phyloP scores from a whole-genome alignment of 306 rosid species.

The barrel medic (Medicago truncatula) region MtrunA17r5.0-ANR NC_053043.1:17228001-17228500 shows the following conservation, averaged over 20 bases:
- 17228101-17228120: constrained; percentile 1
- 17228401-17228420: constrained; percentile 53
- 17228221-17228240: constrained; percentile 97
- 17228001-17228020: constrained; percentile 3
- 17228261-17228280: constrained; percentile 34
- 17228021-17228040: background rate
- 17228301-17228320: constrained; percentile 16
- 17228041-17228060: constrained; percentile 7
- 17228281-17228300: constrained; percentile 1
- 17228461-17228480: constrained; percentile 13
- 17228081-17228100: constrained; percentile 13
- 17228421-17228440: constrained; percentile 32
- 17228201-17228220: constrained; percentile 97
- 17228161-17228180: constrained; percentile 97
- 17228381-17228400: constrained; percentile 98
- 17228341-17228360: constrained; percentile 97
- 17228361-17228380: constrained; percentile 89
- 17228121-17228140: background rate
- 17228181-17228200: constrained; percentile 95
- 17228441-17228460: constrained; percentile 6
- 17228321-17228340: constrained; percentile 78
- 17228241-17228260: constrained; percentile 25
- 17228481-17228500: constrained; percentile 2
- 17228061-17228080: constrained; percentile 13
- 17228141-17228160: constrained; percentile 47